Percentiles rank a stretch among this genome's conserved stretches.
phyloP scores from a whole-genome alignment of 495 filamentous ascomycete genomes.

The Haplographium delicatum region DNA sequence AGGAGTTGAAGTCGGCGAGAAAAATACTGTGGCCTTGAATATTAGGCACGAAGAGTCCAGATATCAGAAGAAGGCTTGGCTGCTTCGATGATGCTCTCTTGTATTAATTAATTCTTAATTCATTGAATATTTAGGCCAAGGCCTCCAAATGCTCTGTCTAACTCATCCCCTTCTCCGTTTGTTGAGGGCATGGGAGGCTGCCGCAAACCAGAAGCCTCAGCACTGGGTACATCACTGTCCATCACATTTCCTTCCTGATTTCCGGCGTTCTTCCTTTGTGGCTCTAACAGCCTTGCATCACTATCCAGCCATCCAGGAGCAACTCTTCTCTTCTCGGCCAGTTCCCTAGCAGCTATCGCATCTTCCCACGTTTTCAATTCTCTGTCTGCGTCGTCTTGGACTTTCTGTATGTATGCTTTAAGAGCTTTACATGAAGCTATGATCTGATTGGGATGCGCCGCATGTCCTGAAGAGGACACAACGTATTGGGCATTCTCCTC shows the following conservation, averaged over 20 bases:
- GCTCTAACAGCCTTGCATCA: constrained; percentile 77
- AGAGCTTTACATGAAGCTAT: constrained; percentile 72
- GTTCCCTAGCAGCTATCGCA: constrained; percentile 64
- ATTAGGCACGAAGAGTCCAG: constrained; percentile 1
- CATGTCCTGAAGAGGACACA: constrained; percentile 65
- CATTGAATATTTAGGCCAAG: constrained; percentile 36
- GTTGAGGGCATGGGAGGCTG: constrained; percentile 26
- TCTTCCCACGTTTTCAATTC: constrained; percentile 67
- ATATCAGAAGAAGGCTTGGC: background rate
- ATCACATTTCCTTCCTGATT: constrained; percentile 26
- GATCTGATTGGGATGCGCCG: constrained; percentile 77
- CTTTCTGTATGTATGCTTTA: constrained; percentile 63
- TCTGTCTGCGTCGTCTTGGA: constrained; percentile 56
- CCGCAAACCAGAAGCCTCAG: constrained; percentile 27
- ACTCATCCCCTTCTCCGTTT: constrained; percentile 58
- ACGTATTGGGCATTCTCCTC: constrained; percentile 60
- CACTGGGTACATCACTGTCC: constrained; percentile 42
- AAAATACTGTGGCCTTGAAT: constrained; percentile 4
- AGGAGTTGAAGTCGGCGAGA: background rate
- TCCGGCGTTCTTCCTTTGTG: constrained; percentile 43
- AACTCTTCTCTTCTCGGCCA: constrained; percentile 86
- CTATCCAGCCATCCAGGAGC: constrained; percentile 95
- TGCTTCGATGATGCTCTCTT: background rate
- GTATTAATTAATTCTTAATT: background rate
- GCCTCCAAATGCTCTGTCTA: constrained; percentile 86